phyloP scores from a whole-genome alignment of 2,329 filamentous ascomycete species.

The Verticillium albo-atrum region DNA sequence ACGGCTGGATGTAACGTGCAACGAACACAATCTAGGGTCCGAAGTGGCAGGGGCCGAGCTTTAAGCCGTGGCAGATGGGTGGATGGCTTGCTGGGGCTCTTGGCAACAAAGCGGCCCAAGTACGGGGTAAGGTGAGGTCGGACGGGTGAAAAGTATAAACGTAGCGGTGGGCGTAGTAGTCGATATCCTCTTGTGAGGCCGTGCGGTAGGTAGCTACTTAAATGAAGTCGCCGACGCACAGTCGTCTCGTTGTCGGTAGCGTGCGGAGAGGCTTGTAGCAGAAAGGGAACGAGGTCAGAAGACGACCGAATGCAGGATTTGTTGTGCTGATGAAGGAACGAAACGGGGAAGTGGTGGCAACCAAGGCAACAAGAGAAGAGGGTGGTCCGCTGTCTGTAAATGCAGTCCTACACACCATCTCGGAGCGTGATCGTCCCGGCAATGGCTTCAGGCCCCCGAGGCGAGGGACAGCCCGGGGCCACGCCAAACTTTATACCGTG shows the following conservation, averaged over 20 bases:
- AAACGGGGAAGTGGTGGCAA: conserved; percentile 1
- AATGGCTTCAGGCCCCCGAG: not conserved
- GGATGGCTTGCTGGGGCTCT: not conserved
- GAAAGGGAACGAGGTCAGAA: not conserved
- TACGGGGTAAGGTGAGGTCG: not conserved
- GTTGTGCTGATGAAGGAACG: not conserved
- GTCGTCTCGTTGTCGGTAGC: not conserved
- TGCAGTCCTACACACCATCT: not conserved
- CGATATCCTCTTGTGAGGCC: not conserved
- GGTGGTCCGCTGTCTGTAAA: not conserved
- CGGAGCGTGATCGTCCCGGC: not conserved
- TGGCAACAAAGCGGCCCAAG: not conserved
- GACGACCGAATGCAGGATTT: not conserved
- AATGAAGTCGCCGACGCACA: not conserved
- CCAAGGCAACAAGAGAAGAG: not conserved
- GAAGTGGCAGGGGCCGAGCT: not conserved
- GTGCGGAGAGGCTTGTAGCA: not conserved
- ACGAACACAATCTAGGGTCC: not conserved
- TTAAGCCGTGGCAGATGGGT: not conserved
- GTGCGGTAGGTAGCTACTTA: not conserved
- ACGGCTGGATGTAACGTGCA: not conserved
- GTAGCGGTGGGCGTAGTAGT: not conserved
- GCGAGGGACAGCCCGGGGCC: not conserved
- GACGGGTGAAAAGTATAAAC: not conserved
- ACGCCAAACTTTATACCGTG: not conserved